A percentile compares a stretch with the other conserved stretches of the same genome.
These are phyloP conservation scores for Prunus padus DNA, from an alignment of 306 rosid species.

Conservation along the genomic window DNA sequence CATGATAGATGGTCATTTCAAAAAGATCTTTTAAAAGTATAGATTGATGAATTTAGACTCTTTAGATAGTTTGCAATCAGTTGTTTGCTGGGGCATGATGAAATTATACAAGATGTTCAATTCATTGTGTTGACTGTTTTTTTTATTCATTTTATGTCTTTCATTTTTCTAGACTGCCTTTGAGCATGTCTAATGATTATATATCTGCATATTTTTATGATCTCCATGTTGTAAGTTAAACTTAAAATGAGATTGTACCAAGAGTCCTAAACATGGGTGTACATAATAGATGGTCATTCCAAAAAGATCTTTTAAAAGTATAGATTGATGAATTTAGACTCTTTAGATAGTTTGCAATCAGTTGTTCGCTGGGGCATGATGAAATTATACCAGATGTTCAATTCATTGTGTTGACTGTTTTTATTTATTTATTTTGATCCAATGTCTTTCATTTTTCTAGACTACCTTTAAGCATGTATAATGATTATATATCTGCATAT, in stretches of 20 bases:
- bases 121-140: neutral
- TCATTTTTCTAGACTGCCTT: neutral
- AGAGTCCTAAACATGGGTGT: too few relatives aligned
- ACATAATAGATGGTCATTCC: too few relatives aligned
- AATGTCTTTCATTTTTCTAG: neutral
- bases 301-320: too few relatives aligned
- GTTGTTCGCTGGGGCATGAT: neutral
- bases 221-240: slow-evolving; percentile 8
- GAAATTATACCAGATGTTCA: neutral
- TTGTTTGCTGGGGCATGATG: neutral
- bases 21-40: too few relatives aligned
- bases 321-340: neutral
- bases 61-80: neutral
- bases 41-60: neutral
- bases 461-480: neutral
- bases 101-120: neutral
- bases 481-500: slow-evolving; percentile 1
- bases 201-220: slow-evolving; percentile 21
- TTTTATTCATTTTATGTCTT: neutral
- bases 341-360: neutral
- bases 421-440: neutral
- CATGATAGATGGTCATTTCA: too few relatives aligned
- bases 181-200: neutral
- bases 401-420: neutral
- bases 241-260: too few relatives aligned